Base-by-base conservation (phyloP, 1,284 basidiomycete species). In the Sporisorium sorghi region DNA sequence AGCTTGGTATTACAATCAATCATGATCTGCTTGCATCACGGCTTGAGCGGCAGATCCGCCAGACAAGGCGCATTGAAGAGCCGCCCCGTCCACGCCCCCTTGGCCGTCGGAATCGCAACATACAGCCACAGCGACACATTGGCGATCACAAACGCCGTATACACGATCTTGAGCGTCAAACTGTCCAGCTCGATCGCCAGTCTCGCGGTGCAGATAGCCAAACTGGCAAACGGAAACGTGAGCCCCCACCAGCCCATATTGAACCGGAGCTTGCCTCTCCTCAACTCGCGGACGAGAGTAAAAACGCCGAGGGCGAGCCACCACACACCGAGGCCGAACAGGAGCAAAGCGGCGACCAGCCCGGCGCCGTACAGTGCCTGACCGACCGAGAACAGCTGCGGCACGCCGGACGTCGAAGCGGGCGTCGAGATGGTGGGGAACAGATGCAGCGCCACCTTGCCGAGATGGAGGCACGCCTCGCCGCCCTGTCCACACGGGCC, bases 401-500 rank as follows among this genome's bases (percentile, higher is more conserved):
- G 49, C 19, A 56, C 50, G 21, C 65, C 59, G 11, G 67, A 47
- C 15, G 46, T 43, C n/a, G n/a, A n/a, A n/a, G n/a, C n/a, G n/a
- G n/a, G n/a, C n/a, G n/a, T n/a, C n/a, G n/a, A n/a, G n/a, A n/a
- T n/a, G n/a, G n/a, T n/a, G n/a, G n/a, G n/a, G n/a, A n/a, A n/a
- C n/a, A n/a, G n/a, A n/a, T n/a, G n/a, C 3, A 50, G 43, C 12
- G 39, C n/a, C 8, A 82, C 30, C 19, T 73, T 60, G 46, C 56
- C 0, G 88, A 88, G 80, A 88, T 91, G 0, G 88, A n/a, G n/a
- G n/a, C n/a, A n/a, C n/a, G n/a, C n/a, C n/a, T n/a, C n/a, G n/a
- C n/a, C 88, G 24, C 89, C 88, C 75, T 87, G 91, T 7, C 90
- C 91, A 52, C 88, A 86, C 0, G 87, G 87, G 11, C 87, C 88